Base-by-base conservation (phyloP, 2,329 filamentous ascomycete species). In the Aspergillus nomiae region DNA sequence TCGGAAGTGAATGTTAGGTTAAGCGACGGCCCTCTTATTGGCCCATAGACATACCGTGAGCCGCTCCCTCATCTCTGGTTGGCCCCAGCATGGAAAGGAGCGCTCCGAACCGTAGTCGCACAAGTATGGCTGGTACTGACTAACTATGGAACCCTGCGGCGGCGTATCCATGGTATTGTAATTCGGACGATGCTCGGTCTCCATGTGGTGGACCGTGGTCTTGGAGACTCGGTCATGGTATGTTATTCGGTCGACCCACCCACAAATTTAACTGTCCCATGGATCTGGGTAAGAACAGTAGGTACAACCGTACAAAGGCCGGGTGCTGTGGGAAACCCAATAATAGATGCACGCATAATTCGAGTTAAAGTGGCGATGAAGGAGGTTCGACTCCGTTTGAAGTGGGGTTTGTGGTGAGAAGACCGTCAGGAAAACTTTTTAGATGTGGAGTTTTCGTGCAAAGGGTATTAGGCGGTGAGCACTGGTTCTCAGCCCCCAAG, bases 101-200 rank as follows among this genome's bases (percentile, higher is more conserved):
- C 72, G 71, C 73, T 70, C 74, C 73, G 73, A 73, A 71, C 73
- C 73, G 72, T 74, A 69, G 69, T 72, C 67, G 69, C 70, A 71
- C 70, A 71, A 68, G 70, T 67, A 71, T 65, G 59, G 61, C 62
- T 67, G 60, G 63, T 51, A 36, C 11, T 14, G 34, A 62, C 51
- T 68, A 68, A 68, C 66, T 69, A 69, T 67, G 64, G 65, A 66
- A 69, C 70, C 48, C 45, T 48, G 14, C 53, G 32, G 14, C 53
- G 30, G 50, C 12, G 32, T 34, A 34, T 36, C 30, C 32, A 54
- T 63, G 43, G 53, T 53, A 59, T 19, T 24, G 26, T 45, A 24
- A 51, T 50, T 61, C 65, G 61, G 68, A 45, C 36, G 56, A 65
- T 59, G 59, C 59, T 70, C 64, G 65, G 64, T 65, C 66, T 61